Percentiles rank a stretch among this genome's conserved stretches.
Conservation (phyloP, 2,329 filamentous ascomycete genomes). For the Rhinocladiella mackenziei region DNA sequence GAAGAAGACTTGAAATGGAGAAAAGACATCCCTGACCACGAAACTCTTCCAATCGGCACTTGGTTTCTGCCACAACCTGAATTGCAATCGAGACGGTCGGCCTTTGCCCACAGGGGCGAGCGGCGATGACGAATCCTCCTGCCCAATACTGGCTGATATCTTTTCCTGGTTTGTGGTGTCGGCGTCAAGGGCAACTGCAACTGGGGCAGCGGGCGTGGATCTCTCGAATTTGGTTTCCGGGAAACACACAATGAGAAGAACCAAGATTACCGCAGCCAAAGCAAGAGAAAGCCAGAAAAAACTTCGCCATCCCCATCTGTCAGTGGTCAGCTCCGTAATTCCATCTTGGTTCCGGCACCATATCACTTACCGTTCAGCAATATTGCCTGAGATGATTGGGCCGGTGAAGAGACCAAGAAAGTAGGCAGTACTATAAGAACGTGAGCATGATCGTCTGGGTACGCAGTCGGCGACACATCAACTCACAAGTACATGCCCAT, state of each 20-base stretch:
- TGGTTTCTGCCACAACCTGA: constrained; percentile 51
- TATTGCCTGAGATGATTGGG: constrained; percentile 56
- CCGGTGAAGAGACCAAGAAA: constrained; percentile 55
- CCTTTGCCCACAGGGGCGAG: constrained; percentile 50
- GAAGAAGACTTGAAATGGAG: constrained; percentile 51
- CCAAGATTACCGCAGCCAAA: too few relatives aligned
- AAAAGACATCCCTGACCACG: background rate
- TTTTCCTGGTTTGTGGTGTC: background rate
- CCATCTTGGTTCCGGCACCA: too few relatives aligned
- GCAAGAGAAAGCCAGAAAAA: too few relatives aligned
- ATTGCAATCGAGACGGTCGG: constrained; percentile 52
- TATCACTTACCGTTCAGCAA: constrained; percentile 55
- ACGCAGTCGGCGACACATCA: constrained; percentile 54
- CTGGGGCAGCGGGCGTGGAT: too few relatives aligned
- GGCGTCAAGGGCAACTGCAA: background rate
- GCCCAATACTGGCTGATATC: too few relatives aligned
- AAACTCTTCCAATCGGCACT: constrained; percentile 3
- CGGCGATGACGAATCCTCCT: too few relatives aligned
- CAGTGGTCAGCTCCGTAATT: too few relatives aligned
- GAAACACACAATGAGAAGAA: constrained; percentile 56
- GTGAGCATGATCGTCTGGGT: constrained; percentile 50
- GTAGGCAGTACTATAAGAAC: constrained; percentile 45
- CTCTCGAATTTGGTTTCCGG: too few relatives aligned
- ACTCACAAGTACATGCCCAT: constrained; percentile 58
- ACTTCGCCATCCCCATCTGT: too few relatives aligned